Evolutionary conservation across 2,329 filamentous ascomycete genomes (phyloP).

Genomic region (Alternaria ventricosa): DNA sequence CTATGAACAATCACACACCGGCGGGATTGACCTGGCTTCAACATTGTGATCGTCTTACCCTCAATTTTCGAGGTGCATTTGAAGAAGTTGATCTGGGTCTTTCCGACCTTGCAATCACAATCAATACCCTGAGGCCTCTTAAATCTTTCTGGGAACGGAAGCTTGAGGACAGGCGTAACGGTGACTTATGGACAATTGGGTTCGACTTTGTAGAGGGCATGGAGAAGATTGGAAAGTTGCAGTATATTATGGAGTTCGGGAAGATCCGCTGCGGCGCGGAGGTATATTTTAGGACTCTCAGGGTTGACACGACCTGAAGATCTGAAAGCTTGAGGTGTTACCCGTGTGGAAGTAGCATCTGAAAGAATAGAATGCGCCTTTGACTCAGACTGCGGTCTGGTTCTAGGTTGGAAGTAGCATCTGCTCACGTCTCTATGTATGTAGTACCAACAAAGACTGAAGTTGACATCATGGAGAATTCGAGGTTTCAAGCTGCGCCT

Average conservation of each 20-base stretch:
- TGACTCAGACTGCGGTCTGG: too few relatives aligned
- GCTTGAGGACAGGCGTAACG: neutral
- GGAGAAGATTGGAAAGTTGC: neutral
- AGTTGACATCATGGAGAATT: neutral
- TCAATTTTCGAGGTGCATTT: neutral
- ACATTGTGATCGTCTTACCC: neutral
- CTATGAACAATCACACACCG: neutral
- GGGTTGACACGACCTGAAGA: neutral
- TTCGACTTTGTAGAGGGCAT: neutral
- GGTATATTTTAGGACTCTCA: neutral
- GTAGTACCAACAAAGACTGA: neutral
- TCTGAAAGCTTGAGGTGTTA: neutral
- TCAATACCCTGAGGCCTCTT: neutral
- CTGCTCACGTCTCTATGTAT: neutral
- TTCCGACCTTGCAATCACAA: neutral
- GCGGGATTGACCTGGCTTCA: neutral
- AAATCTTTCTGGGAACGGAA: neutral
- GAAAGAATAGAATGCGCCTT: neutral
- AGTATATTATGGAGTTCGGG: neutral
- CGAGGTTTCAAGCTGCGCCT: neutral
- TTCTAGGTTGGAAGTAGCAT: neutral
- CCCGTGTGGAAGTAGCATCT: neutral
- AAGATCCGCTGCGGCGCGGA: neutral
- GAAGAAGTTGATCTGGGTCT: neutral
- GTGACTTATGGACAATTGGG: neutral